phyloP scores from a whole-genome alignment of 192 early-diverging fungal species.

The Entomortierella chlamydospora region DNA sequence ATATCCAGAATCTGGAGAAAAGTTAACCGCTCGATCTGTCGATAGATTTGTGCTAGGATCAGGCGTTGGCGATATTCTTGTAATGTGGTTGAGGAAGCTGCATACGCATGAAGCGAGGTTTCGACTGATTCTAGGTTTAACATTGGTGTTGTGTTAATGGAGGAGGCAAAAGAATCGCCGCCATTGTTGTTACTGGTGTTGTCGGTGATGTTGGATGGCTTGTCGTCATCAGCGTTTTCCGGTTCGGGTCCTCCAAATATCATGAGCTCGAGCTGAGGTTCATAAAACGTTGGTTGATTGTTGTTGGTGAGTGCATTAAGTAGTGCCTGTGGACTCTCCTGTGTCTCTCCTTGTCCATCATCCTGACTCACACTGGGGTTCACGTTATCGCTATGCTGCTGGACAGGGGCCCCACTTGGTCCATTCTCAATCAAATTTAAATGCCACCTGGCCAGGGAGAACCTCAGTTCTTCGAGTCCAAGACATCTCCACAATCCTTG shows the following conservation, averaged over 20 bases:
- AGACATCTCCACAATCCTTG: constrained; percentile 25
- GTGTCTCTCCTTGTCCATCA: neutral
- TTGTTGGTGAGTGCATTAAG: no score
- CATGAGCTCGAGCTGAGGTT: constrained; percentile 19
- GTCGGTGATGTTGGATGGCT: no score
- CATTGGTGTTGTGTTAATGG: neutral
- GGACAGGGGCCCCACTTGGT: no score
- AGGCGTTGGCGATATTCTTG: constrained; percentile 31
- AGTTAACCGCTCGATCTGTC: constrained; percentile 24
- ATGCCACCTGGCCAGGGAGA: constrained; percentile 23
- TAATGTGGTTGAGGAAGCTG: neutral
- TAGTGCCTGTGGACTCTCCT: neutral
- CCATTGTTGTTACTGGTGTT: no score
- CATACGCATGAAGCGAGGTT: neutral
- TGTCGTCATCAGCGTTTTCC: neutral
- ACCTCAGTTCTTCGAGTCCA: constrained; percentile 6
- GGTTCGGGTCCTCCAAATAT: constrained; percentile 17
- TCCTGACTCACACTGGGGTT: neutral
- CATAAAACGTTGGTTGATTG: constrained; percentile 2
- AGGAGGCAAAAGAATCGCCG: no score
- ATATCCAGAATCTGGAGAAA: constrained; percentile 11
- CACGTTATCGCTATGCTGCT: no score
- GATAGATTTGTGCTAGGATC: constrained; percentile 16
- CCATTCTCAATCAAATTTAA: constrained; percentile 2
- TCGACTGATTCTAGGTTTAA: neutral